phyloP scores from a whole-genome alignment of 2,329 filamentous ascomycete genomes.

The Teratosphaeria zuluensis region DNA sequence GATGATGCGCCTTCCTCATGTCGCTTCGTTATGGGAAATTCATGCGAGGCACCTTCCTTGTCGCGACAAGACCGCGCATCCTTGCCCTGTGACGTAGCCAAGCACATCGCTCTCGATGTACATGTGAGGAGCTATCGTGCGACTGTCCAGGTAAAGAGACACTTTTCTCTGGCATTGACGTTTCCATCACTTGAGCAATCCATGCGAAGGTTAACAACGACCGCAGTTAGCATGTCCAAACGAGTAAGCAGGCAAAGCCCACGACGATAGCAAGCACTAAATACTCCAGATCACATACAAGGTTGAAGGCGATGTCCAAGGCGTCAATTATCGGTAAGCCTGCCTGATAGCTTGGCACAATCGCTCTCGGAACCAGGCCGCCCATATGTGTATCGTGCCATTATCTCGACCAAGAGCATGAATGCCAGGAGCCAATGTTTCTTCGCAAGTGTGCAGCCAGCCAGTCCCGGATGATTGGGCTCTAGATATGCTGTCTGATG shows the following conservation, averaged over 20 bases:
- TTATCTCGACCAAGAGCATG: background rate
- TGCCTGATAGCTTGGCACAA: background rate
- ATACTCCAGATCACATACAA: conserved; percentile 35
- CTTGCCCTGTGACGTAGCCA: background rate
- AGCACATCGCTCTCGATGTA: background rate
- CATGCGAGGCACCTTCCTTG: background rate
- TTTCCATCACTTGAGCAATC: background rate
- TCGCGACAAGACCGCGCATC: background rate
- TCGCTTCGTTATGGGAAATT: background rate
- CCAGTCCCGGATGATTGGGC: background rate
- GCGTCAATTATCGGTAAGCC: conserved; percentile 42
- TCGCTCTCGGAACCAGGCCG: background rate
- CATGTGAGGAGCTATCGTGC: background rate
- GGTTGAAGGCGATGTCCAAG: conserved; percentile 39
- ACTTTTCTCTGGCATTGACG: background rate
- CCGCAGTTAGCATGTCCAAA: conserved; percentile 17
- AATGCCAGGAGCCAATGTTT: background rate
- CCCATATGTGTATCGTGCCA: background rate
- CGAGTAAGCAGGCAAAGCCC: conserved; percentile 12
- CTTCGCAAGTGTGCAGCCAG: no score
- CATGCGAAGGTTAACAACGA: conserved; percentile 4
- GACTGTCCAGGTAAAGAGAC: background rate
- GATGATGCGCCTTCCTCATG: background rate
- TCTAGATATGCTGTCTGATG: background rate
- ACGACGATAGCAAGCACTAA: background rate